These are phyloP conservation scores for Extremus antarcticus DNA, from an alignment of 495 filamentous ascomycete species.

Conservation along the genomic window DNA sequence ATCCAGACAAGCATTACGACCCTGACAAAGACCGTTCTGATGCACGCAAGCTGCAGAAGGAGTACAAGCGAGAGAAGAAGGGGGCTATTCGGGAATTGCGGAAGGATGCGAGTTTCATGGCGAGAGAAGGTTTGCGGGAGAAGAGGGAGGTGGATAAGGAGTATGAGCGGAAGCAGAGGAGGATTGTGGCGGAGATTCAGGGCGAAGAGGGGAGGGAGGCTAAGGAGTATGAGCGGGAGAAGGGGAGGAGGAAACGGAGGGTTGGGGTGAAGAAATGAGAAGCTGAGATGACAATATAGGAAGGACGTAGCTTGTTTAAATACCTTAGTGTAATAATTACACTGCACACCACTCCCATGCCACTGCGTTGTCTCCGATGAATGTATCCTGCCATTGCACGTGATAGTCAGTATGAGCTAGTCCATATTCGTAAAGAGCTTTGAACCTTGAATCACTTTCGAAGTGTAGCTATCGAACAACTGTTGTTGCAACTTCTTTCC, in stretches of 20 bases:
- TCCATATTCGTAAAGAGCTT: no score
- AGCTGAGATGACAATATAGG: background rate
- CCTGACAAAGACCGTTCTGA: constrained; percentile 81
- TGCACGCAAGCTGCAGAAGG: constrained; percentile 63
- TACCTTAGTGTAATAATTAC: no score
- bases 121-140: constrained; percentile 72
- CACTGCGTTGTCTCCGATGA: no score
- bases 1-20: constrained; percentile 91
- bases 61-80: constrained; percentile 92
- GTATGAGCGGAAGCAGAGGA: constrained; percentile 91
- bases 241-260: constrained; percentile 48
- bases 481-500: background rate
- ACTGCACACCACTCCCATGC: no score
- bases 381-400: no score
- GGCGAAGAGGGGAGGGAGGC: constrained; percentile 77
- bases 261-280: background rate
- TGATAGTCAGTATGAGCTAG: no score
- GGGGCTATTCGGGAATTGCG: constrained; percentile 86
- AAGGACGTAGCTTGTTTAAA: background rate
- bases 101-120: constrained; percentile 88
- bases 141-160: constrained; percentile 77
- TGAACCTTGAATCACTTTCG: no score
- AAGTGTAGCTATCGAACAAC: no score
- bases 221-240: constrained; percentile 84
- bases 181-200: constrained; percentile 86